Base-by-base conservation (phyloP, 352 stramenopile species). In the Globisporangium orthogonon region DNA sequence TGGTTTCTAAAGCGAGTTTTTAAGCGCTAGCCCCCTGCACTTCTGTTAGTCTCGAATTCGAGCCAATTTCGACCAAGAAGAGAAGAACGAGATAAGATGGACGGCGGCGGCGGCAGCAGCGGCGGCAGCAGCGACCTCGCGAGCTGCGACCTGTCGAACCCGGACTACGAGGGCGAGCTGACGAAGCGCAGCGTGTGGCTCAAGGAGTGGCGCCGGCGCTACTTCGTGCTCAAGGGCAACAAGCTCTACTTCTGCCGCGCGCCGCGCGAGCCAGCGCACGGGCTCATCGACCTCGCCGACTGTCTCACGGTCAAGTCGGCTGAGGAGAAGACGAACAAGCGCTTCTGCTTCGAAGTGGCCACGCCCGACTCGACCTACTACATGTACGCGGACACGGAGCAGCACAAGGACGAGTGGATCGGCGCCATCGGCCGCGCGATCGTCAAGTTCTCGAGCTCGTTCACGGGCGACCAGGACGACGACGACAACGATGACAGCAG, bases 371-470 rank as follows among this genome's bases (percentile, higher is more conserved):
- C 76, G 15, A 94, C 86, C 18, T 97, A 89, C 70, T 96, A 96
- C 72, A 95, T 97, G 84, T 94, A 93, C 72, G 88, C 88, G 31
- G 84, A 95, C 66, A 92, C 80, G 59, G 88, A 97, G 63, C 86
- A 94, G 73, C 84, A 94, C 46, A 97, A 96, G 73, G 85, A 97
- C 72, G 86, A 95, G 62, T 97, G 88, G 88, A 97, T 97, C 62
- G 96, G 96, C 40, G 92, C 92, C 49, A 97, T 99, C 49, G 96
- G 96, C 47, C 94, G 95, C 59, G 90, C 96, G 29, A 99, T 99
- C 75, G 96, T 99, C 62, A 96, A 97, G 65, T 98, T 96, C 76
- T 98, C 91, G 7, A 97, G 83, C 64, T 98, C 95, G 9, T 99
- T 98, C 76, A 96, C 91, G 48, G 84, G 91, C 69, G 89, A 97